Conservation (phyloP, 1,284 basidiomycete species). For the Austropuccinia psidii region DNA sequence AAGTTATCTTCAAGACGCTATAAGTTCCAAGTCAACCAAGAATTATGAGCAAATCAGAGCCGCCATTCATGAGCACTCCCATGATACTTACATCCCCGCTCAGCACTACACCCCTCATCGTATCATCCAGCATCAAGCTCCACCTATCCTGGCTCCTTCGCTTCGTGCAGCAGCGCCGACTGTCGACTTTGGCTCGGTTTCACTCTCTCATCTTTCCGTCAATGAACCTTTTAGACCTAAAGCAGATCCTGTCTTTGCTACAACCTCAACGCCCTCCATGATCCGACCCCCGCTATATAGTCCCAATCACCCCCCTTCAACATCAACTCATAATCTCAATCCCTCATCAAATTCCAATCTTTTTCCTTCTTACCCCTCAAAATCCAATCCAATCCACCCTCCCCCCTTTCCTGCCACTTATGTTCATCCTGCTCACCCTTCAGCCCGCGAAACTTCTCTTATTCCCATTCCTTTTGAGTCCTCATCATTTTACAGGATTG, state of each 20-base stretch:
- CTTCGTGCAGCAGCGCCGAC: conserved; percentile 3
- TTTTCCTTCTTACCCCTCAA: neutral
- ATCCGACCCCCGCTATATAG: neutral
- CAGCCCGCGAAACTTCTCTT: neutral
- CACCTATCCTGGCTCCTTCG: neutral
- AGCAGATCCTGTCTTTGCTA: conserved; percentile 15
- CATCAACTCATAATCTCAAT: neutral
- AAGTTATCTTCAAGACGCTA: neutral
- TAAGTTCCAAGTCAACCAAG: neutral
- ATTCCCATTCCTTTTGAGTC: conserved; percentile 5
- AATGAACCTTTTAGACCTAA: neutral
- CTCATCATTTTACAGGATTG: conserved; percentile 27
- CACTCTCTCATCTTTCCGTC: conserved; percentile 1
- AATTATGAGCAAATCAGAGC: conserved; percentile 11
- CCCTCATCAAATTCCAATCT: neutral
- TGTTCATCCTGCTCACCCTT: too few relatives aligned
- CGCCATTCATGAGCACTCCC: conserved; percentile 6
- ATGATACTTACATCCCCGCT: neutral
- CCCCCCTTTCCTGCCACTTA: neutral
- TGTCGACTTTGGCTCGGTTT: conserved; percentile 1
- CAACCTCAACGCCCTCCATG: neutral
- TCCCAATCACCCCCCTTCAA: neutral
- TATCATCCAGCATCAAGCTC: neutral
- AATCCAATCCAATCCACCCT: neutral
- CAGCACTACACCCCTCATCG: neutral